Base-by-base conservation (phyloP, 2,329 filamentous ascomycete species). In the Fusarium redolens region DNA sequence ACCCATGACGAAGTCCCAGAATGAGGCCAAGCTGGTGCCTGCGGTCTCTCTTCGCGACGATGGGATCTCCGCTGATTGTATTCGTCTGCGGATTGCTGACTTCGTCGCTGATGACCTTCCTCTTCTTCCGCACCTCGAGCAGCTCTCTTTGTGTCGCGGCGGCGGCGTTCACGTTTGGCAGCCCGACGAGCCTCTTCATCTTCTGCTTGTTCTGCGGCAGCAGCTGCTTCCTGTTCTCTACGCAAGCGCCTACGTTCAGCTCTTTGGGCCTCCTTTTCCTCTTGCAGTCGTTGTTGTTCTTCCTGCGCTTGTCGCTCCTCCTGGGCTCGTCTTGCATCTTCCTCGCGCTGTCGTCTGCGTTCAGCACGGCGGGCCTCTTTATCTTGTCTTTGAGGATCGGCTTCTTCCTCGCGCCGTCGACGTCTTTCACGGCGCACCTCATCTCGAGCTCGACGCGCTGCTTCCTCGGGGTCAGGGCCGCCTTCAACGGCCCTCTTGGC, bases 1-100 rank as follows among this genome's bases (percentile, higher is more conserved):
- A 91, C 89, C 90, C 90, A 92, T 0, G 89, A 91, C 13, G 88
- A 89, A 1, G 89, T 91, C 31, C 90, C 89, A 11, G 87, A 90
- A 77, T 91, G 88, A 22, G 90, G 89, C 90, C 90, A 91, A 14
- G 83, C 83, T 13, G 84, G 70, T 12, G 65, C 73, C 38, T 82
- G 61, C 28, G 82, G 61, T 44, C 61, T 75, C 44, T 81, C 78
- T 30, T 78, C 83, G 35, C 81, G 79, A 18, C 78, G 80, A 18
- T 82, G 81, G 54, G 81, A 77, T 77, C 82, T 81, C 72, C 84
- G 83, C 66, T 87, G 85, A 51, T 83, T 82, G 47, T 84, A 85
- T 44, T 86, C 83, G n/a, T 86, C 83, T 25, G 62, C 85, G 0
- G 83, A 83, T 17, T 82, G 81, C 25, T 77, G 77, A 54, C 75